Evolutionary conservation across 805 yeast species (phyloP).

Genomic region (Metahyphopichia silvanorum): DNA sequence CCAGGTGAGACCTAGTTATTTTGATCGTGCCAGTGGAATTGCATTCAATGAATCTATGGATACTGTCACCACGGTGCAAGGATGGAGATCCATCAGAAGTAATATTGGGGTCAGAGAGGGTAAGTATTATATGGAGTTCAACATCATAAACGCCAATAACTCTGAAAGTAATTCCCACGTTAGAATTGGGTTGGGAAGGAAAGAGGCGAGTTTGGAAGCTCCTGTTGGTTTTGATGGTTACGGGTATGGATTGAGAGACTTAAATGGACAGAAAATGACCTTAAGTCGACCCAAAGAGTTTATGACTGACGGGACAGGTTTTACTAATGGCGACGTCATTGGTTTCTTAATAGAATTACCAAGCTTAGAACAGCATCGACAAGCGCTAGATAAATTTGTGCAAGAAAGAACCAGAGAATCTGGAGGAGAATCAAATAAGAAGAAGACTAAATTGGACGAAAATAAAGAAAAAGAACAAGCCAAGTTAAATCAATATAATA

Average conservation of each 20-base stretch:
- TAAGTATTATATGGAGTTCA: slow-evolving; percentile 72
- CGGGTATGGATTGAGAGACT: slow-evolving; percentile 87
- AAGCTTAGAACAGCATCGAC: slow-evolving; percentile 38
- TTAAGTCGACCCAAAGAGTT: slow-evolving; percentile 62
- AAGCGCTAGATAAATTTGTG: slow-evolving; percentile 33
- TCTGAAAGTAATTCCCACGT: slow-evolving; percentile 50
- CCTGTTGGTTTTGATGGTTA: slow-evolving; percentile 96
- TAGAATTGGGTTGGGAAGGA: slow-evolving; percentile 76
- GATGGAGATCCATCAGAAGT: slow-evolving; percentile 79
- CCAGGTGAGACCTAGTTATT: slow-evolving; percentile 52
- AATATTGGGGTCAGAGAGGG: slow-evolving; percentile 80
- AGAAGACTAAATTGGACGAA: slow-evolving; percentile 5
- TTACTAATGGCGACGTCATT: slow-evolving; percentile 74
- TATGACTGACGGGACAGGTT: slow-evolving; percentile 40
- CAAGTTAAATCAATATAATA: slow-evolving; percentile 23
- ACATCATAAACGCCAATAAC: slow-evolving; percentile 45
- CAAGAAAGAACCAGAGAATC: slow-evolving; percentile 7
- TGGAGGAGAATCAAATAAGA: slow-evolving; percentile 10
- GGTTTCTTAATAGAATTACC: slow-evolving; percentile 80
- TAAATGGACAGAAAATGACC: slow-evolving; percentile 71
- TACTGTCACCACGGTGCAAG: slow-evolving; percentile 56
- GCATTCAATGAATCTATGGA: slow-evolving; percentile 22
- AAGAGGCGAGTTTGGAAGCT: slow-evolving; percentile 87
- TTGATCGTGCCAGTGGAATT: slow-evolving; percentile 68
- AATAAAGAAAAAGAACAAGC: slow-evolving; percentile 14